A percentile compares a stretch with the other conserved stretches of the same genome.
phyloP scores from a whole-genome alignment of 768 basidiomycete species.

The Xerocomellus chrysenteron region DNA sequence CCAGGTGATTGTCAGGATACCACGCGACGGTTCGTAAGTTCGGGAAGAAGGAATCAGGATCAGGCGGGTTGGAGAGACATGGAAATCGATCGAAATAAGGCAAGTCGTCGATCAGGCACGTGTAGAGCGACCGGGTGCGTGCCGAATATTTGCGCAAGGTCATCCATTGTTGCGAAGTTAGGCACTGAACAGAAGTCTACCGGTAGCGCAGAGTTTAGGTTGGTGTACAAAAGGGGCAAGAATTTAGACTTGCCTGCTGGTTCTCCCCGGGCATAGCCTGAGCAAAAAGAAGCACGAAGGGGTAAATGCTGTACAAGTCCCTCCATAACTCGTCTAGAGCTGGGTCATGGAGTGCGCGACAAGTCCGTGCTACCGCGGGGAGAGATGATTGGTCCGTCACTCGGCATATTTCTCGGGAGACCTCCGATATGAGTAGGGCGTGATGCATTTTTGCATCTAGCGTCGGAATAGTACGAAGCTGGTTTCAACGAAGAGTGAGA shows the following conservation, averaged over 20 bases:
- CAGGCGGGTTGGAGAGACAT: constrained; percentile 16
- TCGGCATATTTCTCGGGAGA: constrained; percentile 19
- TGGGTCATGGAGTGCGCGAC: constrained; percentile 19
- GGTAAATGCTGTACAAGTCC: constrained; percentile 20
- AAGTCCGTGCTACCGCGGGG: constrained; percentile 24
- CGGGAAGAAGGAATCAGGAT: constrained; percentile 18
- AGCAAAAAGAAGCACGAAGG: constrained; percentile 19
- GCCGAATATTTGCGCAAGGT: constrained; percentile 19
- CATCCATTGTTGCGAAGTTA: constrained; percentile 14
- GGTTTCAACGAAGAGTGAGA: neutral
- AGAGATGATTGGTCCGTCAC: constrained; percentile 13
- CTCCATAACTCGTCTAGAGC: constrained; percentile 29
- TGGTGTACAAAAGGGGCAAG: too few species aligned
- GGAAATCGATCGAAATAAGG: constrained; percentile 7
- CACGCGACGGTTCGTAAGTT: constrained; percentile 22
- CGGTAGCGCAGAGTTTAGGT: neutral
- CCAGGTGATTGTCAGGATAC: constrained; percentile 21
- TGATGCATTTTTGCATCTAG: constrained; percentile 16
- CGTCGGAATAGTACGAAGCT: neutral
- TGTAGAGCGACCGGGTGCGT: constrained; percentile 19
- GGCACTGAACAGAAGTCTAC: neutral
- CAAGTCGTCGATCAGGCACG: constrained; percentile 21
- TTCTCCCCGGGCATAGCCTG: neutral
- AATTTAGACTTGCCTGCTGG: constrained; percentile 9
- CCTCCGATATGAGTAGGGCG: constrained; percentile 25